A percentile compares a stretch with the other conserved stretches of the same genome.
Conservation (phyloP, 495 filamentous ascomycete genomes). For the Neurospora sublineolata region DNA sequence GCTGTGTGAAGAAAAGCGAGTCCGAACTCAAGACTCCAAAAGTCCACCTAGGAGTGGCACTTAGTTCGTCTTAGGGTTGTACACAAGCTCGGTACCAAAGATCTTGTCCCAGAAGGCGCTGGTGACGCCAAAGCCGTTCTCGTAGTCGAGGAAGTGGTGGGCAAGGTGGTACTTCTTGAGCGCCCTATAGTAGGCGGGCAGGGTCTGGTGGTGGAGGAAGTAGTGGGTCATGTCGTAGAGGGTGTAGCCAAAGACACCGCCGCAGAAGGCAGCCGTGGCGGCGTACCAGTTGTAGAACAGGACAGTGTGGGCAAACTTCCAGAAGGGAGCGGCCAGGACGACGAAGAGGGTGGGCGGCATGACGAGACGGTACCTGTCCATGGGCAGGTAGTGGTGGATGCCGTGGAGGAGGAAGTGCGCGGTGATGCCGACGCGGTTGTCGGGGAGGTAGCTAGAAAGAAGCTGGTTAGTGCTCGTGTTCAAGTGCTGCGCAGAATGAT, state of each 20-base stretch:
- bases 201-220: constrained; percentile 94
- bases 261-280: constrained; percentile 66
- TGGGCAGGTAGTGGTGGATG: constrained; percentile 95
- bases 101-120: constrained; percentile 91
- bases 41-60: not conserved
- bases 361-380: constrained; percentile 93
- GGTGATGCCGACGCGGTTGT: constrained; percentile 82
- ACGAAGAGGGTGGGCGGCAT: constrained; percentile 92
- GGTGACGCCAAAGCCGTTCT: constrained; percentile 98
- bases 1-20: not conserved
- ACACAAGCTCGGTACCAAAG: constrained; percentile 75
- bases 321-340: constrained; percentile 78
- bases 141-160: constrained; percentile 93
- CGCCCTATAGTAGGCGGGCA: constrained; percentile 74
- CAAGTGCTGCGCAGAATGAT: not conserved
- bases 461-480: constrained; percentile 11
- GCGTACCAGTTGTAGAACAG: constrained; percentile 81
- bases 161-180: constrained; percentile 95
- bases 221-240: constrained; percentile 98
- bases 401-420: constrained; percentile 91
- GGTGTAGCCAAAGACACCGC: constrained; percentile 89
- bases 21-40: not conserved
- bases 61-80: constrained; percentile 47
- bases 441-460: constrained; percentile 61
- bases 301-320: constrained; percentile 76